phyloP scores from a whole-genome alignment of 23 red algal species.

The Gracilaria domingensis region DNA sequence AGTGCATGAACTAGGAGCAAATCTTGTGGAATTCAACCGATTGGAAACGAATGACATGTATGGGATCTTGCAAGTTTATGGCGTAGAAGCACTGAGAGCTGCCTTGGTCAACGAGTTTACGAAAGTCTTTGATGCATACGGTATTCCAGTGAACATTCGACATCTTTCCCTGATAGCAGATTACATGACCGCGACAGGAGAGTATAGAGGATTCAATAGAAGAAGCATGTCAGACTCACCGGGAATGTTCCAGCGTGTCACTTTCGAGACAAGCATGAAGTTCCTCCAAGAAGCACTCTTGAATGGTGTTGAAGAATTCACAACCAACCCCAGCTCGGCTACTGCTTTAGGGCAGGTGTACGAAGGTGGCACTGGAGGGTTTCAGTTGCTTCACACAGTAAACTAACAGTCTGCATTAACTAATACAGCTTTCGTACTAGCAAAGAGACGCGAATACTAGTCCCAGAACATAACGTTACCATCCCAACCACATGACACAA shows the following conservation, averaged over 20 bases:
- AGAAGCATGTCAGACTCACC: slow-evolving; percentile 72
- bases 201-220: slow-evolving; percentile 86
- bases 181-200: slow-evolving; percentile 80
- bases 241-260: slow-evolving; percentile 81
- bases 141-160: slow-evolving; percentile 94
- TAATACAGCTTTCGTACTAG: background rate
- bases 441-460: background rate
- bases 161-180: slow-evolving; percentile 94
- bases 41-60: slow-evolving; percentile 92
- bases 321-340: slow-evolving; percentile 77
- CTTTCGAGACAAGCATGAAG: slow-evolving; percentile 93
- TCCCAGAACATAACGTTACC: slow-evolving; percentile 73
- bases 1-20: slow-evolving; percentile 60
- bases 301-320: slow-evolving; percentile 53
- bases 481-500: slow-evolving; percentile 74
- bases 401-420: slow-evolving; percentile 44
- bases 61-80: slow-evolving; percentile 82
- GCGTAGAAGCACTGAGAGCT: slow-evolving; percentile 88
- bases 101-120: slow-evolving; percentile 80
- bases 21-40: slow-evolving; percentile 70
- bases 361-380: slow-evolving; percentile 69
- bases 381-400: slow-evolving; percentile 71
- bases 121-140: slow-evolving; percentile 90
- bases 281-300: slow-evolving; percentile 87
- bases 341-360: slow-evolving; percentile 66